Evolutionary conservation across 2,329 filamentous ascomycete genomes (phyloP), one percentile per base, ranked within the genome.

Genomic region (Microcyclosporella mali): DNA sequence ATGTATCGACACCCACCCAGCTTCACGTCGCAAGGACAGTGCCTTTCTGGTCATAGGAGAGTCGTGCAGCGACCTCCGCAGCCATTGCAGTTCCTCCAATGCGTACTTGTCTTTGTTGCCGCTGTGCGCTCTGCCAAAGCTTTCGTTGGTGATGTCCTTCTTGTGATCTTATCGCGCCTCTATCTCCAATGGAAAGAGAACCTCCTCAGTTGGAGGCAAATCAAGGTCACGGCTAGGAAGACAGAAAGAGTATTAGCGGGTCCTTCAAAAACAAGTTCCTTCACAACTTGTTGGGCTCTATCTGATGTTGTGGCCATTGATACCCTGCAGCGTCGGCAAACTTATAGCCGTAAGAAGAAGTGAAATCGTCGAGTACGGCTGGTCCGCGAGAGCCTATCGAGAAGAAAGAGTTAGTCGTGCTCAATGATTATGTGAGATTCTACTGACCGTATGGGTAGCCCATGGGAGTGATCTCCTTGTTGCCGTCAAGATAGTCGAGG

Each of bases 381-480:
- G 94, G 94, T 48, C 94, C 92, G 60, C 94, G 90, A 47, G 92
- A 98, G 56, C 92, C 92, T 98, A 56, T 44, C 61, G 59, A 57
- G 10, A 30, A 28, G n/a, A 37, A 16, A 27, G 43, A 18, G 32
- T 28, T 40, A 36, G 33, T 52, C 37, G 51, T 46, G 30, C 30
- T 4, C 31, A 29, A 27, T 16, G 6, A 4, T 12, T 30, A 29
- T 31, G 4, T 7, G 27, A 3, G n/a, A 8, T 18, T n/a, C 6
- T 10, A 68, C 85, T 72, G 72, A 95, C 92, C 92, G 65, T 98
- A 98, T 55, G 94, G 90, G 72, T 98, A 98, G 64, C 95, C 90
- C 92, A 98, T 98, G 18, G 92, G 92, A 47, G 95, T 86, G 55
- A 98, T 97, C 72, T 98, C 92, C 78, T 95, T 95, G 78, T 97